Base-by-base conservation (phyloP, 148 eudicot genomes). In the Dianthus caryophyllus region DNA sequence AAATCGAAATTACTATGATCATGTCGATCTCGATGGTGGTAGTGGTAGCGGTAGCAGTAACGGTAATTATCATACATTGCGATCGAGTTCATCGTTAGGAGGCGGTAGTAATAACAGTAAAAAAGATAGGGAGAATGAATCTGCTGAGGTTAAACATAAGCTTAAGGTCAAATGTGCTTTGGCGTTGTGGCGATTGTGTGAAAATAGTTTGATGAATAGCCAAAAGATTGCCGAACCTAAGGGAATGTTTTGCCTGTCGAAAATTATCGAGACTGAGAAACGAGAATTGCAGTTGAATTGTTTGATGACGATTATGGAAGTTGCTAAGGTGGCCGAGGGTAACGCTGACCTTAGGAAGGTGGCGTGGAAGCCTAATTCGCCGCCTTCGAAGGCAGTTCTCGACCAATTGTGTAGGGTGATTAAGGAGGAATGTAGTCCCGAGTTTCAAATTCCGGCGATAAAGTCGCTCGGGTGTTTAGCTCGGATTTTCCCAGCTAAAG, bases 211-310 rank as follows among this genome's bases (percentile, higher is more conserved):
- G 78, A 61, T 74, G 46, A 87, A 84, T 46, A 85, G 96, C 71
- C 77, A 80, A 67, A 90, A 90, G 78, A 84, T 90, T 66, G 84
- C 90, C 1, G 93, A 90, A 64, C 84, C 93, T 0, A 90, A 84
- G 66, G 88, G 93, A n/a, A 54, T 90, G 75, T 79, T 84, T 51
- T 83, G 86, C 64, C 66, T 90, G 80, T 84, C 90, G 10, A 90
- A 87, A 70, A 75, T 85, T 9, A 82, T 90, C 59, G 90, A 87
- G 76, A 80, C 74, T 16, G 93, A 84, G 76, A 62, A 39, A 22
- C 87, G 85, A 69, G 87, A 83, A 7, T 72, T 90, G 80, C 77
- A 73, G 72, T 60, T 75, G 18, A 75, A 85, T 75, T 84, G 87
- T 76, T 66, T 90, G 73, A 82, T 72, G 84, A 71, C 87, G 0